Base-by-base conservation (phyloP, 805 yeast genomes). In the Yarrowia sp. region DNA sequence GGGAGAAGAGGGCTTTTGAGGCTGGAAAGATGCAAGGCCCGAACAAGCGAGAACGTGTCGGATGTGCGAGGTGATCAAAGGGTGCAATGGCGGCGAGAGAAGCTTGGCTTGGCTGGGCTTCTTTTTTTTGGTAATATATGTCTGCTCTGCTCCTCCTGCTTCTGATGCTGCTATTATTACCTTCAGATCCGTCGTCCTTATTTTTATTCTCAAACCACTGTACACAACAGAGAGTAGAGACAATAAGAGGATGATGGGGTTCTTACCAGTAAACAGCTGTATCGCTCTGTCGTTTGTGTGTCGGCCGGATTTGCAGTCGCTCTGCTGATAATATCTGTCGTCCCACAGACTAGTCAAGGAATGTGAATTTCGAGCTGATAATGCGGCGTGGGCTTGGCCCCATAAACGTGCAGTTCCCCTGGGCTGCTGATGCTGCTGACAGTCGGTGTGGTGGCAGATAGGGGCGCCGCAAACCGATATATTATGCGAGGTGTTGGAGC, bases 321-420 rank as follows among this genome's bases (percentile, higher is more conserved):
- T 42, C 18, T 18, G 45, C 45, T 42, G 45, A 42, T 42, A 42
- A 10, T 42, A 42, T 42, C 45, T 18, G 28, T 22, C 28, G 28
- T 22, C 28, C 28, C 28, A 22, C 28, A 3, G 28, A 22, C 28
- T 22, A 22, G 28, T 22, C 28, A 22, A 22, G 28, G 28, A 22
- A 22, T 22, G 28, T 22, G 28, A 22, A 22, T 35, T 35, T 35
- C 38, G 13, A 35, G 38, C 38, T 35, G 38, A 35, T 35, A 31
- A 33, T 17, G 39, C 53, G 38, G 53, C 28, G 10, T 44, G 22
- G 17, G 31, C 53, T 47, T 47, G 53, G 53, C 53, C 38, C 39
- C 53, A 32, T 35, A 48, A 35, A 35, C 55, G 55, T 48, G 55
- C 55, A 48, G 41, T 48, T 35, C 55, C 55, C 41, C 41, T 35